phyloP scores from a whole-genome alignment of 2,329 filamentous ascomycete species.

The Penicillium olsonii region DNA sequence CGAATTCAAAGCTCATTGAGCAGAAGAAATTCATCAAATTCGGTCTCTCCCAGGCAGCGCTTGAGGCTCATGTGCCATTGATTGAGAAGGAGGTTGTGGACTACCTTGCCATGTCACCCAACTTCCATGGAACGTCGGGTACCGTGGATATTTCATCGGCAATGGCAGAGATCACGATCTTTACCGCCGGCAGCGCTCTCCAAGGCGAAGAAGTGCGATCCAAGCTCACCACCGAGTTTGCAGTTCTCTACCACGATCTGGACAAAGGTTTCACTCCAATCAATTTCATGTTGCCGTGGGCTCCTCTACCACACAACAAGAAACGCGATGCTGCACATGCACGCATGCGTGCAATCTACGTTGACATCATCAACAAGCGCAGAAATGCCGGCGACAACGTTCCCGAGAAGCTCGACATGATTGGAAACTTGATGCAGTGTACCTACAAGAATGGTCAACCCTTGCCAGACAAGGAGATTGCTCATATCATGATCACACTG shows the following conservation, averaged over 20 bases:
- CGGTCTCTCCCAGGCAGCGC: slow-evolving; percentile 60
- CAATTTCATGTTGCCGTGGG: slow-evolving; percentile 81
- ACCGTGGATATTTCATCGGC: slow-evolving; percentile 64
- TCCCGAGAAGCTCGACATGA: slow-evolving; percentile 59
- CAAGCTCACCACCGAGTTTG: slow-evolving; percentile 70
- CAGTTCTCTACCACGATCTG: slow-evolving; percentile 75
- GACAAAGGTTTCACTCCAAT: slow-evolving; percentile 77
- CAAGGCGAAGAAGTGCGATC: slow-evolving; percentile 75
- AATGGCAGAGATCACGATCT: slow-evolving; percentile 78
- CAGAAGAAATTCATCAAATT: slow-evolving; percentile 82
- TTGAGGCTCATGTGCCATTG: slow-evolving; percentile 72
- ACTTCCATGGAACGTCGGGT: slow-evolving; percentile 62
- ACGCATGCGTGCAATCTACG: slow-evolving; percentile 71
- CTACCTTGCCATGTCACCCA: slow-evolving; percentile 55
- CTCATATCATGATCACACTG: slow-evolving; percentile 83
- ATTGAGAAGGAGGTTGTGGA: slow-evolving; percentile 68
- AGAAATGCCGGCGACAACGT: slow-evolving; percentile 40
- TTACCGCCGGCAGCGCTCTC: slow-evolving; percentile 74
- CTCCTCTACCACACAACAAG: slow-evolving; percentile 73
- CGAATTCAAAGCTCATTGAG: slow-evolving; percentile 90
- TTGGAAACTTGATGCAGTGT: slow-evolving; percentile 75
- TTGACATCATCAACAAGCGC: slow-evolving; percentile 68
- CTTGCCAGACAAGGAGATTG: slow-evolving; percentile 73
- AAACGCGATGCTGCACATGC: slow-evolving; percentile 69
- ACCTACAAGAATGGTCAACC: slow-evolving; percentile 71